Evolutionary conservation across 2,329 filamentous ascomycete species (phyloP), one percentile per base, ranked within the genome.

Genomic region (Fusarium solani-melongenae): DNA sequence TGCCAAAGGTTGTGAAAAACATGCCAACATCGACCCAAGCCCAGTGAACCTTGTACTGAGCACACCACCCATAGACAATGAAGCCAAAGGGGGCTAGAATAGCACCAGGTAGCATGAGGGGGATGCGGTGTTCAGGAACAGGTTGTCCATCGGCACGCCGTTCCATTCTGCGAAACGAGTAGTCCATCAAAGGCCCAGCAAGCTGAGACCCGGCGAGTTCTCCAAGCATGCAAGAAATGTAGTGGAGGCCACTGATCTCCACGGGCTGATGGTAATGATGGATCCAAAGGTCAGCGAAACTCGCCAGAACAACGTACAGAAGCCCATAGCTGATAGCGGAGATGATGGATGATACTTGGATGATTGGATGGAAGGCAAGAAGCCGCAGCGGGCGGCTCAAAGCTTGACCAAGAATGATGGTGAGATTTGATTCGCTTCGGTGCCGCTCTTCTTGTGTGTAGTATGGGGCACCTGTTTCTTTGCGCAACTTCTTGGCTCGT

Each of bases 301-400:
- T 92, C 0, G 89, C 88, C 0, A 93, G 85, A 33, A 91, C 84
- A 24, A 93, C 87, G 65, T 92, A 93, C 77, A 92, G 87, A 1
- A 91, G 79, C 0, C 91, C 91, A 71, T 91, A 92, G 17, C 88
- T 81, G 70, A 90, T 88, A 1, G 87, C 90, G 72, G 87, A 86
- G 73, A 91, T 88, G 11, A 87, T 49, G 0, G 89, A 85, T 0
- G 89, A 78, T 27, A 87, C 83, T 74, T 90, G 89, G 29, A 92
- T 86, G 66, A 91, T 91, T 12, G 89, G 88, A 62, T 92, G 89
- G 1, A 88, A 90, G 8, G 76, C 73, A 0, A 92, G 82, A 5
- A 92, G 83, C 2, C 86, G 84, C 62, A 91, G 84, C 0, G 91
- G 91, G 0, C 91, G 85, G 9, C 86, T 81, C 44, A 91, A 73